Conservation (phyloP, 805 yeast genomes). For the Candida endomychidarum region DNA sequence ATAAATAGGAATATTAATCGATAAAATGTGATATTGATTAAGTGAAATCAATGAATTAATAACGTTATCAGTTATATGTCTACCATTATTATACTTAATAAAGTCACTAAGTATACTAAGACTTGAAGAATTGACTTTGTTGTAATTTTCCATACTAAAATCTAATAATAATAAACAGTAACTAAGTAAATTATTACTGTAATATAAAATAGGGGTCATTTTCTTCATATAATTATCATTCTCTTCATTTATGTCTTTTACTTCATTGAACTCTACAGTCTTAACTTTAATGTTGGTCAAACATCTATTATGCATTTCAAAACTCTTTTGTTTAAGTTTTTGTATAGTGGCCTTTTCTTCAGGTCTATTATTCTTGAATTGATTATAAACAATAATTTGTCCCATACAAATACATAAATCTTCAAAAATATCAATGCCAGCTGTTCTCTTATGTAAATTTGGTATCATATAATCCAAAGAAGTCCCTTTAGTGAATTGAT, state of each 20-base stretch:
- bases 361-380: slow-evolving; percentile 13
- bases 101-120: slow-evolving; percentile 8
- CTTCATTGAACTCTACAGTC: slow-evolving; percentile 8
- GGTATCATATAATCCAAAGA: slow-evolving; percentile 15
- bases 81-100: slow-evolving; percentile 10
- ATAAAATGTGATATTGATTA: slow-evolving; percentile 16
- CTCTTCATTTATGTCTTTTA: neutral
- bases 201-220: slow-evolving; percentile 19
- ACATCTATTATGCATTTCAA: slow-evolving; percentile 17
- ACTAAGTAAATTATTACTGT: slow-evolving; percentile 15
- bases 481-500: slow-evolving; percentile 13
- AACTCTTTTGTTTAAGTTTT: slow-evolving; percentile 13
- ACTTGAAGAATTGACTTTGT: slow-evolving; percentile 12
- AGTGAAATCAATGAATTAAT: slow-evolving; percentile 9
- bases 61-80: slow-evolving; percentile 7
- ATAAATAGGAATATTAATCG: slow-evolving; percentile 25
- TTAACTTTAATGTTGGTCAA: slow-evolving; percentile 10
- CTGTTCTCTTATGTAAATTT: slow-evolving; percentile 5
- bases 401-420: slow-evolving; percentile 21
- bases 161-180: slow-evolving; percentile 15
- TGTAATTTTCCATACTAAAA: slow-evolving; percentile 16
- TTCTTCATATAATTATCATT: slow-evolving; percentile 13
- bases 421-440: slow-evolving; percentile 10
- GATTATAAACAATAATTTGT: slow-evolving; percentile 15
- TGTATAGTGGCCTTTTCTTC: slow-evolving; percentile 5